Percentiles rank a stretch among this genome's conserved stretches.
These are phyloP conservation scores for Thelephora aurantiotincta DNA, from an alignment of 768 basidiomycete genomes.

Conservation along the genomic window DNA sequence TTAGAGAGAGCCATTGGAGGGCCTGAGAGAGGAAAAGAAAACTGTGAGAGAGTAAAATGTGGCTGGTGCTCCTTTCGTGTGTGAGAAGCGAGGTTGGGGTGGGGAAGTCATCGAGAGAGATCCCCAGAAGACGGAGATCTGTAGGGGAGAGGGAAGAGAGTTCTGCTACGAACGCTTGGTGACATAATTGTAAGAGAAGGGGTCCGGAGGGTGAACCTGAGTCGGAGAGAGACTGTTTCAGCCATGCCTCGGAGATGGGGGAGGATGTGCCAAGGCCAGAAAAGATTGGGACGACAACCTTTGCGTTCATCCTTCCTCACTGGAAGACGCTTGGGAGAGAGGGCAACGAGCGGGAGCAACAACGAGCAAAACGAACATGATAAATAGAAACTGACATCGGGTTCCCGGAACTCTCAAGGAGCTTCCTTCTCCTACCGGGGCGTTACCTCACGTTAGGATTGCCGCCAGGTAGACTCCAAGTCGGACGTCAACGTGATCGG, in stretches of 20 bases:
- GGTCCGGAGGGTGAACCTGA: not conserved
- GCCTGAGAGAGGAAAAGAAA: not conserved
- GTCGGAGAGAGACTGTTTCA: not conserved
- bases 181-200: not conserved
- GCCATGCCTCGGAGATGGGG: not conserved
- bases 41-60: not conserved
- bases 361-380: no score
- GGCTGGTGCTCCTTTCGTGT: not conserved
- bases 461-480: no score
- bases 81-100: not conserved
- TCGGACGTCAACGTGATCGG: no score
- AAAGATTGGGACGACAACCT: not conserved
- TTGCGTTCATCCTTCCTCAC: not conserved
- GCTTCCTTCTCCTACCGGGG: no score
- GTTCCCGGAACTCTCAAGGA: no score
- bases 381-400: no score
- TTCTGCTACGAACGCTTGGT: slow-evolving; percentile 2
- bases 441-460: no score
- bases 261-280: slow-evolving; percentile 1
- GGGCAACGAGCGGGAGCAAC: not conserved
- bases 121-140: not conserved
- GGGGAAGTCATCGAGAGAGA: not conserved
- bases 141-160: not conserved
- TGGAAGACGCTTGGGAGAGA: not conserved
- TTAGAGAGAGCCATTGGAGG: slow-evolving; percentile 8